Evolutionary conservation across 2,329 filamentous ascomycete species (phyloP).

Genomic region (Hymenotorrendiella dingleyae): DNA sequence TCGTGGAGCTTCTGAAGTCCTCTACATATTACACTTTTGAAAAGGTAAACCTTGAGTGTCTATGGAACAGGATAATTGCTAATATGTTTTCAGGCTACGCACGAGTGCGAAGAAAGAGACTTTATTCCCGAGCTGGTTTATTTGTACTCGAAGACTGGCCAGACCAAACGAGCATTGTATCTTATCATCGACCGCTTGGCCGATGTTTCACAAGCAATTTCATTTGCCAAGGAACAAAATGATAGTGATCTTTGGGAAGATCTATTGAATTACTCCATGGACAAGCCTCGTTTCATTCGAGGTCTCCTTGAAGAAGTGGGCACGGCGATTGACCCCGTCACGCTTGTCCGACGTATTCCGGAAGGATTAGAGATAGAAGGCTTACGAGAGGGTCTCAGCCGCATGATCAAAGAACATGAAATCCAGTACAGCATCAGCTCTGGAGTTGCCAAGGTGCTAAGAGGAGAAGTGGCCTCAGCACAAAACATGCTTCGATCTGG

Average conservation of each 20-base stretch:
- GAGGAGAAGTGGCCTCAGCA: constrained; percentile 78
- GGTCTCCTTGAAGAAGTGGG: constrained; percentile 90
- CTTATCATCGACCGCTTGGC: constrained; percentile 91
- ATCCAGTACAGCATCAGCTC: constrained; percentile 89
- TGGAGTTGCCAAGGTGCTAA: constrained; percentile 79
- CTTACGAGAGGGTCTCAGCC: constrained; percentile 76
- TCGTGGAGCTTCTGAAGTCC: constrained; percentile 82
- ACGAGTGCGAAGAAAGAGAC: constrained; percentile 72
- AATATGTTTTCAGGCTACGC: constrained; percentile 46
- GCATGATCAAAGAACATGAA: constrained; percentile 93
- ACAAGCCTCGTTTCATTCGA: constrained; percentile 91
- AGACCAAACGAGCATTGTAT: constrained; percentile 84
- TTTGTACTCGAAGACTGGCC: constrained; percentile 88
- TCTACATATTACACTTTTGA: constrained; percentile 88
- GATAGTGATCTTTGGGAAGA: constrained; percentile 94
- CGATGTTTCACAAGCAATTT: constrained; percentile 87
- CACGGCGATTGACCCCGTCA: constrained; percentile 87
- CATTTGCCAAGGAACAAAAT: constrained; percentile 89
- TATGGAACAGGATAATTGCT: constrained; percentile 9
- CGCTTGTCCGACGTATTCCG: constrained; percentile 82
- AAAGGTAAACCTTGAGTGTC: too few relatives aligned
- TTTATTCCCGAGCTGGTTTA: constrained; percentile 94
- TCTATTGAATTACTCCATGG: constrained; percentile 91
- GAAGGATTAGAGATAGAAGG: constrained; percentile 91
- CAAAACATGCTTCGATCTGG: constrained; percentile 77